Evolutionary conservation across 192 early-diverging fungal species (phyloP).

Genomic region (Backusella tuberculispora): DNA sequence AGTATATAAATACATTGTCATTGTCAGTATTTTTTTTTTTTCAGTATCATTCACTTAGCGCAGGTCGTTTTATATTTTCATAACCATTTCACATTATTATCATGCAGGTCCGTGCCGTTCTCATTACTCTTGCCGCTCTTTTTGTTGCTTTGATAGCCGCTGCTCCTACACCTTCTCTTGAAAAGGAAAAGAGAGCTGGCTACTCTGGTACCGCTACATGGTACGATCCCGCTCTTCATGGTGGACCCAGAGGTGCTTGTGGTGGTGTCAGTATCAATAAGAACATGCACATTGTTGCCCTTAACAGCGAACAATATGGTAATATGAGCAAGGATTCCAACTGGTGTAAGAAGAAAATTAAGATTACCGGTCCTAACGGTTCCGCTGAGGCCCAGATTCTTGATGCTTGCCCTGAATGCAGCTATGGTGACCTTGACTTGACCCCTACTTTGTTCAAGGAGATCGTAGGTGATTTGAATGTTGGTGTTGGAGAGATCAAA

Average conservation of each 20-base stretch:
- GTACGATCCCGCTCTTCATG: slow-evolving; percentile 34
- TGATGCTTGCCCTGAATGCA: slow-evolving; percentile 60
- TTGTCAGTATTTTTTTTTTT: background rate
- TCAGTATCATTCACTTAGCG: background rate
- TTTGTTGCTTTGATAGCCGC: slow-evolving; percentile 5
- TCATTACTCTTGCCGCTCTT: background rate
- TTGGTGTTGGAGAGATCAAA: slow-evolving; percentile 51
- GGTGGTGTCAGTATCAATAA: slow-evolving; percentile 37
- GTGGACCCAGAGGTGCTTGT: slow-evolving; percentile 26
- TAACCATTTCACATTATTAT: background rate
- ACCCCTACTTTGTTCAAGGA: slow-evolving; percentile 55
- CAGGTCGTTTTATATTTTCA: background rate
- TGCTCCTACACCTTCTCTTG: background rate
- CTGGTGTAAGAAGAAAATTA: slow-evolving; percentile 26
- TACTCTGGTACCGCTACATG: slow-evolving; percentile 35
- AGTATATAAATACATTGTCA: background rate
- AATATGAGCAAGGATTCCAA: slow-evolving; percentile 28
- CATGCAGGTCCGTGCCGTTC: background rate
- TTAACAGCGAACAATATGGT: slow-evolving; percentile 36
- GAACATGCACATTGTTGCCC: slow-evolving; percentile 27
- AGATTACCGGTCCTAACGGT: slow-evolving; percentile 40
- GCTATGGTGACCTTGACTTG: slow-evolving; percentile 53
- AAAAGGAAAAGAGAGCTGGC: background rate
- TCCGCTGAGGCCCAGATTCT: slow-evolving; percentile 51
- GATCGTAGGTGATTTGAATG: slow-evolving; percentile 47